Conservation (phyloP, 495 filamentous ascomycete genomes). For the Trichocladium uniseriatum region DNA sequence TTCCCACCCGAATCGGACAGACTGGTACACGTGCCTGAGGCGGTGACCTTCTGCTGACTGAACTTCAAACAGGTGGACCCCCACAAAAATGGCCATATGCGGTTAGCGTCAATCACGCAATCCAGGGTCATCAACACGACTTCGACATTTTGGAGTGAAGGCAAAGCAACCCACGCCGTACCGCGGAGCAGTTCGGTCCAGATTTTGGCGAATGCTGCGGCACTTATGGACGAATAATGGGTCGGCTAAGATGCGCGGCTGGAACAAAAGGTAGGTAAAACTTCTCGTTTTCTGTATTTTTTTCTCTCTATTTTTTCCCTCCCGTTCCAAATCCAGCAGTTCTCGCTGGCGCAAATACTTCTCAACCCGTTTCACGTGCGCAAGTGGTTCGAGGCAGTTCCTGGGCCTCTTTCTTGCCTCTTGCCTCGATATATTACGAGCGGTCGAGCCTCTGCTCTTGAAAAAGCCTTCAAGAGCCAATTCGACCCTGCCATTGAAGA, state of each 20-base stretch:
- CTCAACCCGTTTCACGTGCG: slow-evolving; percentile 16
- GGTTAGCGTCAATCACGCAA: slow-evolving; percentile 25
- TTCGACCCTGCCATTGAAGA: slow-evolving; percentile 7
- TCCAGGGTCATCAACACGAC: slow-evolving; percentile 14
- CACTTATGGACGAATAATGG: slow-evolving; percentile 4
- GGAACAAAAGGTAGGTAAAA: slow-evolving; percentile 7
- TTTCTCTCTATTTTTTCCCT: background rate
- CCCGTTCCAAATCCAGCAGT: background rate
- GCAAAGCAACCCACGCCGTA: background rate
- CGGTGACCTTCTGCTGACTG: too few relatives aligned
- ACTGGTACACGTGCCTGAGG: too few relatives aligned
- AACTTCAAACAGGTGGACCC: background rate
- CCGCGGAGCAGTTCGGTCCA: background rate
- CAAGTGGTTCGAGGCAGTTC: slow-evolving; percentile 18
- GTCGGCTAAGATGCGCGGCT: slow-evolving; percentile 3
- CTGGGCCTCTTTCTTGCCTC: slow-evolving; percentile 13
- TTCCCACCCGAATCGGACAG: too few relatives aligned
- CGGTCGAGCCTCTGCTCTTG: slow-evolving; percentile 12
- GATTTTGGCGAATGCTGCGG: slow-evolving; percentile 7
- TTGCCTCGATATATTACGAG: slow-evolving; percentile 17
- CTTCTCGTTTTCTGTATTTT: background rate
- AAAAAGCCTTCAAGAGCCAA: slow-evolving; percentile 13
- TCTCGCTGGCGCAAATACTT: slow-evolving; percentile 19
- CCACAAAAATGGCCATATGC: slow-evolving; percentile 2
- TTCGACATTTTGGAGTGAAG: slow-evolving; percentile 12